These are phyloP conservation scores for Besnoitia besnoiti DNA, from an alignment of 169 alveolate species.

Conservation along the genomic window DNA sequence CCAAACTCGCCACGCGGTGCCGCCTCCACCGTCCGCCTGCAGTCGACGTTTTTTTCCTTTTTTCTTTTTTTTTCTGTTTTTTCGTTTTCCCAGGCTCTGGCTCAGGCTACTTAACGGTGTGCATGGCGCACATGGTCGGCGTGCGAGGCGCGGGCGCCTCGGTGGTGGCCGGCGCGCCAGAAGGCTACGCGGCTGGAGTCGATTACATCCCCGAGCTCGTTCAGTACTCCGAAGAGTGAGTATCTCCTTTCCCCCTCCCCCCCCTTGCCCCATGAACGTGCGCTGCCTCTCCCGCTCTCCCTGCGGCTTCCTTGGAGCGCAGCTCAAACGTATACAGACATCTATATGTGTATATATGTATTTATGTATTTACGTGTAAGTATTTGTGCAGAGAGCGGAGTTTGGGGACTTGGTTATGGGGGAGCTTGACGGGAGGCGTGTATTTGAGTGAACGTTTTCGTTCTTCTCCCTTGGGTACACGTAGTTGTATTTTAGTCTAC, in stretches of 20 bases:
- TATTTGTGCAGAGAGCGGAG: no score
- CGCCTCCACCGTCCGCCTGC: not conserved
- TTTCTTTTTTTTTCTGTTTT: not conserved
- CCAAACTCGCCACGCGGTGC: no score
- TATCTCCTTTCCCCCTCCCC: not conserved
- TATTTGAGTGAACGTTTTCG: no score
- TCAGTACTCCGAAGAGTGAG: slow-evolving; percentile 45
- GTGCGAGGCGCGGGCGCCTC: slow-evolving; percentile 23
- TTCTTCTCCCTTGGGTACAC: no score
- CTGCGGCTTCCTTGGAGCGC: not conserved
- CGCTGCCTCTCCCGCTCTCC: not conserved
- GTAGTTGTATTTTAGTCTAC: no score
- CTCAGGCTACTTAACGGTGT: slow-evolving; percentile 82
- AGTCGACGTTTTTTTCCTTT: not conserved
- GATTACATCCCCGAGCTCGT: slow-evolving; percentile 52
- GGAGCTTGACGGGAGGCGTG: no score
- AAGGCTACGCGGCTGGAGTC: slow-evolving; percentile 61
- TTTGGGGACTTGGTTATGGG: no score
- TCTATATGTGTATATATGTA: no score
- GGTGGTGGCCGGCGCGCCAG: not conserved
- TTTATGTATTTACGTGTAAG: no score
- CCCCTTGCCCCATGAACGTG: not conserved
- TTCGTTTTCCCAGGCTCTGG: slow-evolving; percentile 78
- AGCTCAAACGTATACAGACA: no score
- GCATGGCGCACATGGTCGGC: slow-evolving; percentile 75